Conservation (phyloP, 202 grass and related monocot genomes). For the Setaria italica region DNA sequence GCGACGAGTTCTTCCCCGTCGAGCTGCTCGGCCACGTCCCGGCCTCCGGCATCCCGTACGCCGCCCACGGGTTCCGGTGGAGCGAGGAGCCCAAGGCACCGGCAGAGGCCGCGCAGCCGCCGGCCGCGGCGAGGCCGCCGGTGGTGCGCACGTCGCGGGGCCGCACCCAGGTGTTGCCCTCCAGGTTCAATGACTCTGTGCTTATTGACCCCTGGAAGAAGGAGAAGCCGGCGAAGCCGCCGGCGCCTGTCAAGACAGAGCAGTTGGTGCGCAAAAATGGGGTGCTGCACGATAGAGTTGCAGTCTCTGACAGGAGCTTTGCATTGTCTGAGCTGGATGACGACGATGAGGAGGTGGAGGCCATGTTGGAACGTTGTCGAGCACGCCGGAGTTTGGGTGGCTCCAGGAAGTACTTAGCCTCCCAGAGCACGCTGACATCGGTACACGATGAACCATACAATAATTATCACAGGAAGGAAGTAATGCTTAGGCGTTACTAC, state of each 20-base stretch:
- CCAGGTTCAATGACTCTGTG: slow-evolving; percentile 92
- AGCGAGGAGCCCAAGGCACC: slow-evolving; percentile 30
- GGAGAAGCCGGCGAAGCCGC: slow-evolving; percentile 72
- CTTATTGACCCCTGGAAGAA: slow-evolving; percentile 90
- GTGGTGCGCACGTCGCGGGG: slow-evolving; percentile 85
- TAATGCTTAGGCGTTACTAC: slow-evolving; percentile 30
- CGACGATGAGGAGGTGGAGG: slow-evolving; percentile 45
- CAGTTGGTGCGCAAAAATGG: slow-evolving; percentile 37
- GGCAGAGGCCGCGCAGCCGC: slow-evolving; percentile 21
- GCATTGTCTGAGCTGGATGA: slow-evolving; percentile 52
- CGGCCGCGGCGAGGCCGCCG: slow-evolving; percentile 51
- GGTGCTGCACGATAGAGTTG: slow-evolving; percentile 37
- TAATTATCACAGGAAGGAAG: slow-evolving; percentile 44
- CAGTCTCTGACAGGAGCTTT: slow-evolving; percentile 42
- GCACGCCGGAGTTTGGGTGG: slow-evolving; percentile 56
- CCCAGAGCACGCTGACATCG: slow-evolving; percentile 62
- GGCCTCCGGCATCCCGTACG: slow-evolving; percentile 60
- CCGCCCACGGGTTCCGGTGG: slow-evolving; percentile 64
- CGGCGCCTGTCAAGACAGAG: slow-evolving; percentile 52
- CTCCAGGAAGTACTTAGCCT: slow-evolving; percentile 65
- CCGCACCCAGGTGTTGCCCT: slow-evolving; percentile 73
- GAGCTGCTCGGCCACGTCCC: slow-evolving; percentile 77
- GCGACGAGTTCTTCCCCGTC: slow-evolving; percentile 72
- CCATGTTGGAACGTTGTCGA: slow-evolving; percentile 51
- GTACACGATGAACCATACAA: slow-evolving; percentile 39